Conservation (phyloP, 2,329 filamentous ascomycete genomes). For the Fusarium sp. region DNA sequence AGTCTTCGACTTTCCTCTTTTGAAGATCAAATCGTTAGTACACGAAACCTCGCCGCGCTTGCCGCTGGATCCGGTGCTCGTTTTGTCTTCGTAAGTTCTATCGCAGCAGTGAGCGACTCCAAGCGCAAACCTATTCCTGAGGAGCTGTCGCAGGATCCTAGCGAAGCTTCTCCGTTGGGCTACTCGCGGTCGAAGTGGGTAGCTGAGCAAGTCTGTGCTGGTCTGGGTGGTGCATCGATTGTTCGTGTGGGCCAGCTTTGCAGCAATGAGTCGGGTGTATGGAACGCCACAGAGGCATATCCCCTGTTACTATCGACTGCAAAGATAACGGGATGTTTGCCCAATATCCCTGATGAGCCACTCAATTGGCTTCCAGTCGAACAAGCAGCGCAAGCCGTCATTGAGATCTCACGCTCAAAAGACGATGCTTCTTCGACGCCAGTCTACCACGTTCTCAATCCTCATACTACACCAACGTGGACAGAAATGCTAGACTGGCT, state of each 20-base stretch:
- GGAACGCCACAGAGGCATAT: slow-evolving; percentile 65
- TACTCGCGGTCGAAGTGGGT: slow-evolving; percentile 59
- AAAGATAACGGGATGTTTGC: slow-evolving; percentile 53
- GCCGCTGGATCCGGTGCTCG: slow-evolving; percentile 41
- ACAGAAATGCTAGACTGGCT: slow-evolving; percentile 40
- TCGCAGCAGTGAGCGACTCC: slow-evolving; percentile 57
- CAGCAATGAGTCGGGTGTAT: slow-evolving; percentile 60
- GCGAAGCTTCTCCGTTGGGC: slow-evolving; percentile 53
- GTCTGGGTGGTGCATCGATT: slow-evolving; percentile 43
- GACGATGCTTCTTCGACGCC: background rate
- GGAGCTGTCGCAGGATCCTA: slow-evolving; percentile 19
- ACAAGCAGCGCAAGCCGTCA: slow-evolving; percentile 54
- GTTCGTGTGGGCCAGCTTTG: slow-evolving; percentile 64
- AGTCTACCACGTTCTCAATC: slow-evolving; percentile 45
- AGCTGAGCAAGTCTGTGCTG: slow-evolving; percentile 53
- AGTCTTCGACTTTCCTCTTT: slow-evolving; percentile 63
- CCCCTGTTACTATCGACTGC: slow-evolving; percentile 63
- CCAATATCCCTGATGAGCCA: slow-evolving; percentile 37
- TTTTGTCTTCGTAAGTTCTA: slow-evolving; percentile 65
- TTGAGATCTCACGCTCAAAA: slow-evolving; percentile 49
- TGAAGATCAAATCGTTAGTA: slow-evolving; percentile 60
- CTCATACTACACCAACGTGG: slow-evolving; percentile 36
- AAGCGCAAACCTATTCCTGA: slow-evolving; percentile 51
- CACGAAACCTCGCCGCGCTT: slow-evolving; percentile 57
- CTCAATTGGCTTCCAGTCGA: slow-evolving; percentile 65